These are phyloP conservation scores for Eucalyptus curtisii DNA, from an alignment of 345 rosid species.

Conservation along the genomic window DNA sequence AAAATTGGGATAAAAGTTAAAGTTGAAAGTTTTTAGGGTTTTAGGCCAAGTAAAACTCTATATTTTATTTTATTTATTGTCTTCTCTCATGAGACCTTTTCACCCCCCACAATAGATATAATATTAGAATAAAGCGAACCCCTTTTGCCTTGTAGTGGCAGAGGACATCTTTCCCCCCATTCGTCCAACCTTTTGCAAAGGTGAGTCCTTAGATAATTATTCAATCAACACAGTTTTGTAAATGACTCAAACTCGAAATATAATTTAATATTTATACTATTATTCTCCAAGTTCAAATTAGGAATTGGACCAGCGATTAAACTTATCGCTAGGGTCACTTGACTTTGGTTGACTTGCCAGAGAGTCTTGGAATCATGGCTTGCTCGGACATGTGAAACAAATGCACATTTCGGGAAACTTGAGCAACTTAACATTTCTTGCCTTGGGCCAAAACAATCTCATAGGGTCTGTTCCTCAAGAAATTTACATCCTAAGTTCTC, in stretches of 20 bases:
- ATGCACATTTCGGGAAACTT: background rate
- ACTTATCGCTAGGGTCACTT: background rate
- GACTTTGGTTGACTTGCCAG: background rate
- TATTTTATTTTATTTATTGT: no score
- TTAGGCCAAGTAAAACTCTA: no score
- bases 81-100: no score
- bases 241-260: accelerated
- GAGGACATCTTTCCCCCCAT: no score
- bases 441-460: background rate
- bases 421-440: background rate
- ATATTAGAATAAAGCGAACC: no score
- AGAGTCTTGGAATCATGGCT: background rate
- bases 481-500: background rate
- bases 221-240: accelerated
- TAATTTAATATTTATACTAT: background rate
- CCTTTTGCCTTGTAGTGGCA: no score
- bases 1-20: no score
- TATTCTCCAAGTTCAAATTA: background rate
- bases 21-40: no score
- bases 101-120: no score
- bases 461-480: background rate
- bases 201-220: no score
- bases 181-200: no score
- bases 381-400: background rate
- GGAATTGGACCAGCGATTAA: background rate